A percentile compares a stretch with the other conserved stretches of the same genome.
Conservation (phyloP, 768 basidiomycete species). For the Kondoa subrosea region DNA sequence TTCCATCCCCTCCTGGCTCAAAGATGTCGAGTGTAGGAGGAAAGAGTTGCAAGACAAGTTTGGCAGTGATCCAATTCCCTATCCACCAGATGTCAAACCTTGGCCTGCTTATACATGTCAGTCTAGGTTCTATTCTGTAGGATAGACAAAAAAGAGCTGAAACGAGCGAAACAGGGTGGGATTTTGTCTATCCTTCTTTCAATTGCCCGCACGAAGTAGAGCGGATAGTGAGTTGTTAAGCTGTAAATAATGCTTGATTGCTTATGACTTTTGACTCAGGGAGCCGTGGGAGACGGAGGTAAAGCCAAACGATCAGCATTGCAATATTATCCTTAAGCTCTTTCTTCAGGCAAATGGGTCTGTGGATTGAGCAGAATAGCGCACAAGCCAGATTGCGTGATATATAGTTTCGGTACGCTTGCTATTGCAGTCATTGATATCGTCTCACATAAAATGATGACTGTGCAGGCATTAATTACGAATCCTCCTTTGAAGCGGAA, state of each 20-base stretch:
- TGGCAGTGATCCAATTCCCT: conserved; percentile 1
- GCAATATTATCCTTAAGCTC: neutral
- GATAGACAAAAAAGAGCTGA: neutral
- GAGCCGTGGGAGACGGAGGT: neutral
- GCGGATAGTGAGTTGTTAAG: conserved; percentile 11
- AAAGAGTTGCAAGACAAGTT: conserved; percentile 1
- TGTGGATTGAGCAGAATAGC: conserved; percentile 16
- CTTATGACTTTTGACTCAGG: no score
- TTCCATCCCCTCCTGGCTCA: no score
- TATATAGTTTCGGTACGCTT: conserved; percentile 18
- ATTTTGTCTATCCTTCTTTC: conserved; percentile 22
- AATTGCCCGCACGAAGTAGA: conserved; percentile 19
- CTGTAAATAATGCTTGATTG: no score
- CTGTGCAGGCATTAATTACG: conserved; percentile 13
- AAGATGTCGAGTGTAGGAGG: no score
- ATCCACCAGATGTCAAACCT: conserved; percentile 1
- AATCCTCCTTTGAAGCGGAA: conserved; percentile 20
- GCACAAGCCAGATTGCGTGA: conserved; percentile 8
- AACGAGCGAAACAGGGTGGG: conserved; percentile 16
- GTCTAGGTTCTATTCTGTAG: neutral
- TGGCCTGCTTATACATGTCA: neutral
- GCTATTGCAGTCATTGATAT: neutral
- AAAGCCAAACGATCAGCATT: neutral
- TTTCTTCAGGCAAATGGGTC: conserved; percentile 18
- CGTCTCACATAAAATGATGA: neutral